These are phyloP conservation scores for Boletus holoroseus DNA, from an alignment of 1,284 basidiomycete species.

Conservation along the genomic window DNA sequence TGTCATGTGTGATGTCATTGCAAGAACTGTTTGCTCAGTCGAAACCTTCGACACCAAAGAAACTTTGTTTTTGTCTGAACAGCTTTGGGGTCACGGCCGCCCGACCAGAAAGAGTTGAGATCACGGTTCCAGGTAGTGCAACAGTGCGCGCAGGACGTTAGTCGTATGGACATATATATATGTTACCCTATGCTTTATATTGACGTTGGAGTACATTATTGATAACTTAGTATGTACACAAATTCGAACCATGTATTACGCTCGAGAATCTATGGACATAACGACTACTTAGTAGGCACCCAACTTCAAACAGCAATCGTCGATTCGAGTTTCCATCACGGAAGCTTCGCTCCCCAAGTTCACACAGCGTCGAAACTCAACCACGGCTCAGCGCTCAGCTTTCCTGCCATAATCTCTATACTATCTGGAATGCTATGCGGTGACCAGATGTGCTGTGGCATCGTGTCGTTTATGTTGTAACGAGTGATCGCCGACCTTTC, in stretches of 20 bases:
- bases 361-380: neutral
- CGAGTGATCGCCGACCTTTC: neutral
- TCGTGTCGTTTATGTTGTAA: neutral
- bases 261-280: neutral
- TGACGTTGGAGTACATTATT: constrained; percentile 13
- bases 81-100: neutral
- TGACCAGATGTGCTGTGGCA: neutral
- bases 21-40: constrained; percentile 25
- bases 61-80: constrained; percentile 9
- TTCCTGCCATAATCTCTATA: neutral
- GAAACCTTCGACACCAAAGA: constrained; percentile 5
- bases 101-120: constrained; percentile 13
- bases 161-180: constrained; percentile 13
- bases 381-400: neutral
- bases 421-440: neutral
- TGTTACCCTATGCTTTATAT: constrained; percentile 14
- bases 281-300: no score
- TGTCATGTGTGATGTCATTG: constrained; percentile 17
- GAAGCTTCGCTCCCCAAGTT: neutral
- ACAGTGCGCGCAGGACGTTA: constrained; percentile 21
- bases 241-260: constrained; percentile 5
- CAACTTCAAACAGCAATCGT: neutral
- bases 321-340: neutral
- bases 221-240: constrained; percentile 15
- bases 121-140: constrained; percentile 25